phyloP scores from a whole-genome alignment of 129 eudicot species.

The Escallonia herrerae region DNA sequence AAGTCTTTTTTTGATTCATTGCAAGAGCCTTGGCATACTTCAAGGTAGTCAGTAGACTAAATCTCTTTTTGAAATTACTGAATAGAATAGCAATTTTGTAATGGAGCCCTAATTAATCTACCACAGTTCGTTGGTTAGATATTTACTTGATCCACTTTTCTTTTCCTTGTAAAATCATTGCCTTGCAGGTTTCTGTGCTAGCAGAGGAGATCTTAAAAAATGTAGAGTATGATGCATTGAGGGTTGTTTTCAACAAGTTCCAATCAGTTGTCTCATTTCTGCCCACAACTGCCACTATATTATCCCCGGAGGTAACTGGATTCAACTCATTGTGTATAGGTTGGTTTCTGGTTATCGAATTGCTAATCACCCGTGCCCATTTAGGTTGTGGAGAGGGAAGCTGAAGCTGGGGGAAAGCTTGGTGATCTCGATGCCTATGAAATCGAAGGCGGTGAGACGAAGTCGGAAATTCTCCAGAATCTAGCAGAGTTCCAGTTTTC shows the following conservation, averaged over 20 bases:
- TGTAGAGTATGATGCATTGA: conserved; percentile 85
- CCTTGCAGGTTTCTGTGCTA: conserved; percentile 75
- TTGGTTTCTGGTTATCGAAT: neutral
- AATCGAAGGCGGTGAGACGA: conserved; percentile 95
- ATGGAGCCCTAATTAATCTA: neutral
- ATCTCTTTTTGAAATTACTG: too few relatives aligned
- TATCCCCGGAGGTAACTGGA: conserved; percentile 80
- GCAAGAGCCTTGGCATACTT: too few relatives aligned
- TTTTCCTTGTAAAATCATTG: too few relatives aligned
- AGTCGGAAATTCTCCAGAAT: conserved; percentile 43
- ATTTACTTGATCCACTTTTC: too few relatives aligned
- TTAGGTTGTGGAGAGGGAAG: conserved; percentile 88
- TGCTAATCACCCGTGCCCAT: conserved; percentile 2
- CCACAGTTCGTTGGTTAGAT: neutral
- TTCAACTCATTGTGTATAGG: neutral
- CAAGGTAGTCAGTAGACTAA: too few relatives aligned
- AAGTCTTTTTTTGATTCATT: too few relatives aligned
- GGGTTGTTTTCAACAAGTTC: conserved; percentile 89
- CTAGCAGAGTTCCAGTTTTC: conserved; percentile 21
- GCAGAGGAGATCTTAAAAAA: conserved; percentile 95
- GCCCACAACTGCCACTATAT: conserved; percentile 75
- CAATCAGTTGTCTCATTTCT: conserved; percentile 80
- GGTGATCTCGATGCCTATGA: conserved; percentile 80
- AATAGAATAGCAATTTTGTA: too few relatives aligned
- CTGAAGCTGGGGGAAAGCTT: conserved; percentile 88